These are phyloP conservation scores for Ascochyta viciae-villosae DNA, from an alignment of 2,329 filamentous ascomycete species.

Conservation along the genomic window DNA sequence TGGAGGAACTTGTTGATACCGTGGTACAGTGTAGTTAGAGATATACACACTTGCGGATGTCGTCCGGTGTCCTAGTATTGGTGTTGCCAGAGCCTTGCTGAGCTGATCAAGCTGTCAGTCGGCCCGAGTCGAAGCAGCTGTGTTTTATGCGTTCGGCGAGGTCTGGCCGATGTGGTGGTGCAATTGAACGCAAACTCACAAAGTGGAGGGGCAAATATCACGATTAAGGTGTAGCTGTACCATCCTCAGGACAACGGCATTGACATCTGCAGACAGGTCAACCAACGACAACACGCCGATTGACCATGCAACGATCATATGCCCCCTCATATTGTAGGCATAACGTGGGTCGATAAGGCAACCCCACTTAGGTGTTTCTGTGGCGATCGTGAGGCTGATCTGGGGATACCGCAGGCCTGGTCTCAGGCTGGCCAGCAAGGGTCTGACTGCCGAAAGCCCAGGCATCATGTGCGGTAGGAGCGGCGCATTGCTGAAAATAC, in stretches of 20 bases:
- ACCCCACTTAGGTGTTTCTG: constrained; percentile 15
- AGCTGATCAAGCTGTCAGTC: background rate
- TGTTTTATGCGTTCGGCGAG: constrained; percentile 10
- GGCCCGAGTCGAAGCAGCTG: background rate
- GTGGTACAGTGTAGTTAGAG: background rate
- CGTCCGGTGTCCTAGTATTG: background rate
- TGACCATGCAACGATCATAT: background rate
- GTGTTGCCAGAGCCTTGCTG: background rate
- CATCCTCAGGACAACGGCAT: constrained; percentile 4
- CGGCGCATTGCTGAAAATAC: background rate
- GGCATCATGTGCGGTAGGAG: background rate
- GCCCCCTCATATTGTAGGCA: constrained; percentile 13
- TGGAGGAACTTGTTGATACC: background rate
- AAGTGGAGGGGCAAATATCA: constrained; percentile 8
- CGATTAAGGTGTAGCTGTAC: background rate
- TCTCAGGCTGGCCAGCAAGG: constrained; percentile 5
- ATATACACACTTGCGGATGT: background rate
- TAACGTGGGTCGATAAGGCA: constrained; percentile 5
- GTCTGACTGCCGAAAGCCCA: background rate
- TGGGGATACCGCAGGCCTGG: constrained; percentile 10
- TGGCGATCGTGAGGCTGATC: constrained; percentile 13
- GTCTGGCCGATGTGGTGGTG: background rate
- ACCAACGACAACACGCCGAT: constrained; percentile 1
- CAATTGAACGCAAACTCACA: too few species aligned
- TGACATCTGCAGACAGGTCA: background rate